Conservation (phyloP, 2,329 filamentous ascomycete genomes). For the Aspergillus calidoustus region DNA sequence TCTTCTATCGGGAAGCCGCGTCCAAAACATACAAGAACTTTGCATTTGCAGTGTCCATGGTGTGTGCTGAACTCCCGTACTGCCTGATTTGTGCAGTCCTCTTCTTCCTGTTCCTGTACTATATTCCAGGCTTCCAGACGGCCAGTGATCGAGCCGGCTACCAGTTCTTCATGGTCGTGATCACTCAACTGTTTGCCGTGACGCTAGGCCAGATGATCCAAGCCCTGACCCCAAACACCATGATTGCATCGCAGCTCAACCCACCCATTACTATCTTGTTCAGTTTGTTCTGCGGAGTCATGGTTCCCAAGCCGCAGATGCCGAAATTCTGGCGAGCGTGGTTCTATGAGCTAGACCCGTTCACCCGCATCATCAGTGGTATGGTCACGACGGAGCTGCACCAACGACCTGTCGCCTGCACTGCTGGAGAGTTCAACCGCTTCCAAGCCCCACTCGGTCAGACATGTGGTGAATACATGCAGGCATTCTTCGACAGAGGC, state of each 20-base stretch:
- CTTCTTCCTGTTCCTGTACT: conserved; percentile 86
- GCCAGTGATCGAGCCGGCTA: conserved; percentile 73
- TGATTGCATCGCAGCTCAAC: conserved; percentile 79
- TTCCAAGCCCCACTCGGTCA: conserved; percentile 70
- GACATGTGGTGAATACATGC: conserved; percentile 78
- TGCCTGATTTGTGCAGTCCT: conserved; percentile 75
- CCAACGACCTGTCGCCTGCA: conserved; percentile 66
- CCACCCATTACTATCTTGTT: conserved; percentile 84
- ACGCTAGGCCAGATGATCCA: conserved; percentile 78
- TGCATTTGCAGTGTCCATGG: conserved; percentile 76
- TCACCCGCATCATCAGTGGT: conserved; percentile 79
- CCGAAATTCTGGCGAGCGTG: conserved; percentile 77
- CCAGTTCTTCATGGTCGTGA: conserved; percentile 82
- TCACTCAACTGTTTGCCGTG: conserved; percentile 83
- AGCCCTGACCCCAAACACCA: conserved; percentile 75
- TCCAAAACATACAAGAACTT: conserved; percentile 85
- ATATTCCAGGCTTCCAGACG: conserved; percentile 74
- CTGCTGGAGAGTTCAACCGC: conserved; percentile 63
- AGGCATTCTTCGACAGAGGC: conserved; percentile 68
- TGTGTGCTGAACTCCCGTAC: conserved; percentile 86
- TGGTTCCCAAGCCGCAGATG: conserved; percentile 78
- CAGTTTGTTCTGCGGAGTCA: conserved; percentile 84
- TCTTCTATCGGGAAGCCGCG: conserved; percentile 84
- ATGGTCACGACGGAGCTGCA: conserved; percentile 81
- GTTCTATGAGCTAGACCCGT: conserved; percentile 82